A percentile compares a stretch with the other conserved stretches of the same genome.
phyloP scores from a whole-genome alignment of 805 yeast genomes.

The Komagataella pseudopastoris region DNA sequence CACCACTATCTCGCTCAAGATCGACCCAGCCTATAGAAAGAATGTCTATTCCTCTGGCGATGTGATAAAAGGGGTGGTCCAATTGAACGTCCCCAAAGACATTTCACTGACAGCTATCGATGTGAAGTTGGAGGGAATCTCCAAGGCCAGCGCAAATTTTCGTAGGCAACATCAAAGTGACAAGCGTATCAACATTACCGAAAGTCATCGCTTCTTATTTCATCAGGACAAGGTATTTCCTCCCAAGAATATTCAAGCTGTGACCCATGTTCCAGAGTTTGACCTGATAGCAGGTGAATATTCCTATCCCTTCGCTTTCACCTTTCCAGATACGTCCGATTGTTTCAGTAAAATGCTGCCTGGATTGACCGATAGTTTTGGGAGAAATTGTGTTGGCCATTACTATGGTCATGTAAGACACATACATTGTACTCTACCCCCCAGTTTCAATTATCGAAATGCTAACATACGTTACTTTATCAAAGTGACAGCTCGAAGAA shows the following conservation, averaged over 20 bases:
- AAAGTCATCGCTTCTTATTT: conserved; percentile 32
- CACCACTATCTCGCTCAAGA: neutral
- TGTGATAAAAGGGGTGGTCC: conserved; percentile 24
- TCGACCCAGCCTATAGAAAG: neutral
- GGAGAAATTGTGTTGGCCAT: neutral
- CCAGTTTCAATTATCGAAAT: conserved; percentile 11
- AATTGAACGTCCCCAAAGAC: conserved; percentile 23
- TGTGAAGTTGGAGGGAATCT: conserved; percentile 38
- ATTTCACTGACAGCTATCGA: conserved; percentile 31
- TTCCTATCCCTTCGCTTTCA: conserved; percentile 32
- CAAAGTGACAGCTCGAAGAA: conserved; percentile 45
- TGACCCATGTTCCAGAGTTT: conserved; percentile 27
- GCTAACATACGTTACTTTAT: conserved; percentile 38
- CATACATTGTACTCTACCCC: conserved; percentile 11
- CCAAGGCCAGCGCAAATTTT: conserved; percentile 10
- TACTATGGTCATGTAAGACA: conserved; percentile 12
- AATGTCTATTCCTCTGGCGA: conserved; percentile 12
- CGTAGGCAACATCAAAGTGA: conserved; percentile 3
- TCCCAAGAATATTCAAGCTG: conserved; percentile 31
- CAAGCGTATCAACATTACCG: conserved; percentile 8
- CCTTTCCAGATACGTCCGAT: conserved; percentile 26
- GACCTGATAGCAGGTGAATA: conserved; percentile 38
- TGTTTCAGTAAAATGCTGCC: conserved; percentile 13
- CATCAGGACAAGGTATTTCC: conserved; percentile 39
- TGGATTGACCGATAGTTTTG: conserved; percentile 1